Conservation (phyloP, 148 eudicot genomes). For the Beta vulgaris region DNA sequence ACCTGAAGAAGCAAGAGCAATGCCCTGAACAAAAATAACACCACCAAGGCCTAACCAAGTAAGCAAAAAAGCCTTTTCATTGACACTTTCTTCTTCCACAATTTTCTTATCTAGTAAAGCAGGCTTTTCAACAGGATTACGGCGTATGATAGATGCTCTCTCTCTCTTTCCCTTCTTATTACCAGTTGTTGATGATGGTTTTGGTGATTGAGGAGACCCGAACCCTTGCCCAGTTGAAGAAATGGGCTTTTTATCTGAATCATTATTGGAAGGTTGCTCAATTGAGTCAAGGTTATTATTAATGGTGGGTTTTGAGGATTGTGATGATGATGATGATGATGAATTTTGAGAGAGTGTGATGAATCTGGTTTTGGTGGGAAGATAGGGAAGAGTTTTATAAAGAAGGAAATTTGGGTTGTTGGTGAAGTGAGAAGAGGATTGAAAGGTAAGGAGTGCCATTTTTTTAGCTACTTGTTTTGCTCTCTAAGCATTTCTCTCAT, state of each 20-base stretch:
- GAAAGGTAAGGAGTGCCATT: conserved; percentile 52
- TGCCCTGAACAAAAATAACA: conserved; percentile 60
- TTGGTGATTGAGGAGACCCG: conserved; percentile 34
- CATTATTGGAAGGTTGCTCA: conserved; percentile 29
- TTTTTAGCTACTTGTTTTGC: conserved; percentile 14
- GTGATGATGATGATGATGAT: conserved; percentile 15
- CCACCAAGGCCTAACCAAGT: conserved; percentile 77
- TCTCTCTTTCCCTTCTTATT: conserved; percentile 49
- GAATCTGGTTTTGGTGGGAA: conserved; percentile 26
- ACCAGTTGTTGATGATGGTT: conserved; percentile 15
- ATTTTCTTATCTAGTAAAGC: conserved; percentile 35
- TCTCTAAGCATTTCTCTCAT: conserved; percentile 16
- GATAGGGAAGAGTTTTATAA: conserved; percentile 17
- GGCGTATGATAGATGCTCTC: conserved; percentile 52
- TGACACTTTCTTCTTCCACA: conserved; percentile 27
- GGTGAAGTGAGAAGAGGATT: conserved; percentile 39
- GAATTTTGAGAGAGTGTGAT: conserved; percentile 35
- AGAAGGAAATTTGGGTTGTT: conserved; percentile 35
- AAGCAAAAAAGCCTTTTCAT: conserved; percentile 66
- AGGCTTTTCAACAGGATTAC: conserved; percentile 61
- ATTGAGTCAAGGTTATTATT: conserved; percentile 18
- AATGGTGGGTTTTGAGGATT: conserved; percentile 32
- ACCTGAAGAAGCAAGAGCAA: conserved; percentile 84
- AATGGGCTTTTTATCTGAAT: conserved; percentile 5
- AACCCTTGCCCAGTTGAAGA: conserved; percentile 43